Base-by-base conservation (phyloP, 1,139 yeast species). In the Suhomyces bolitotheri region DNA sequence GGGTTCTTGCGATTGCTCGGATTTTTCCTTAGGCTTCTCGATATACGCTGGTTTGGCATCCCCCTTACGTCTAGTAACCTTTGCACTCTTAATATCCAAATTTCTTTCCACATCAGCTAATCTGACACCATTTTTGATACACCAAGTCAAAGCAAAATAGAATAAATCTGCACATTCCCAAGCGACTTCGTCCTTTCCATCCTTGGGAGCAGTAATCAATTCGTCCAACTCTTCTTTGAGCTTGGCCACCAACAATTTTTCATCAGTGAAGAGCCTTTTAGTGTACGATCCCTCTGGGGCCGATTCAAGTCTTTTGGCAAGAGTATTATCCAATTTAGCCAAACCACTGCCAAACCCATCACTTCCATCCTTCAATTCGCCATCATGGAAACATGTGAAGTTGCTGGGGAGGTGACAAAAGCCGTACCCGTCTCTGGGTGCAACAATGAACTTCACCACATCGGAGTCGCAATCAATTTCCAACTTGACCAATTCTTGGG, bases 111-210 rank as follows among this genome's bases (percentile, higher is more conserved):
- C 80, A 50, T 90, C 97, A 10, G 76, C 68, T 55, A 90, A 68
- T 19, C 82, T 66, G 25, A 90, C 96, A 23, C 90, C 96, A 50
- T 80, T 70, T 58, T 87, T 82, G 28, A 84, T 82, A 47, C 94
- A 79, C 75, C 88, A 86, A n/a, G 88, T 74, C 72, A 90, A 62
- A 8, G 94, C 90, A 62, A 94, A 94, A 64, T 94, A 92, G 40
- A 94, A 63, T 56, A 92, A 72, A 58, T 94, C 99, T 6, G 98
- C 98, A 38, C 95, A 92, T 64, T 92, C 98, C 96, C 97, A 92
- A 0, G 97, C 84, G 35, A 89, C 76, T 45, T 92, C 97, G 20
- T 57, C 53, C 30, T 52, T 50, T 6, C 71, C 71, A 22, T 58
- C 54, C 30, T 52, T 50, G 7, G 71, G 71, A 13, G 98, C 97